A percentile compares a stretch with the other conserved stretches of the same genome.
phyloP scores from a whole-genome alignment of 257 asterid species.

The Haberlea rhodopensis region DNA sequence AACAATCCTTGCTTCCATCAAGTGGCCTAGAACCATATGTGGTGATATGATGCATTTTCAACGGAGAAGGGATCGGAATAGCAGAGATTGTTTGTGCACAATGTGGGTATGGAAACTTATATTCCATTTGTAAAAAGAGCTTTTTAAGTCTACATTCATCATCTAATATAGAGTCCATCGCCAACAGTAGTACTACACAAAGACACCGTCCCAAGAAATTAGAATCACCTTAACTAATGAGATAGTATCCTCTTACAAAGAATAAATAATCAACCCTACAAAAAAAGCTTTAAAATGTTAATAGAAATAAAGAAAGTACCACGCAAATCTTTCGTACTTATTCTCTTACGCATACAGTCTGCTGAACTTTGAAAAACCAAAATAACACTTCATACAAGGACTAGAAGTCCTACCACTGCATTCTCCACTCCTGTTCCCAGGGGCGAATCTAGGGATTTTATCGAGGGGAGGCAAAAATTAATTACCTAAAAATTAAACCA shows the following conservation, averaged over 20 bases:
- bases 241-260: not conserved
- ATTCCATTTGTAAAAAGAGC: no score
- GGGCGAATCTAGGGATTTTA: no score
- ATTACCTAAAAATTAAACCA: no score
- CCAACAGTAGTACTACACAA: not conserved
- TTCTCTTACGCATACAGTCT: no score
- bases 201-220: not conserved
- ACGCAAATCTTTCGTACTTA: constrained; percentile 1
- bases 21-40: not conserved
- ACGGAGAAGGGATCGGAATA: no score
- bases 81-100: no score
- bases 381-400: not conserved
- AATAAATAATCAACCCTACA: not conserved
- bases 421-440: not conserved
- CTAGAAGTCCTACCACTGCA: constrained; percentile 15
- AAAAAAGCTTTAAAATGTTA: not conserved
- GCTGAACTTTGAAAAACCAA: no score
- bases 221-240: not conserved
- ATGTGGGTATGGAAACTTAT: no score
- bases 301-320: not conserved
- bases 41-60: not conserved
- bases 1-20: no score
- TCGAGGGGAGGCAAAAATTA: no score
- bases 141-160: no score
- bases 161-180: not conserved